phyloP scores from a whole-genome alignment of 1,139 yeast genomes.

The Hansenula sp. region DNA sequence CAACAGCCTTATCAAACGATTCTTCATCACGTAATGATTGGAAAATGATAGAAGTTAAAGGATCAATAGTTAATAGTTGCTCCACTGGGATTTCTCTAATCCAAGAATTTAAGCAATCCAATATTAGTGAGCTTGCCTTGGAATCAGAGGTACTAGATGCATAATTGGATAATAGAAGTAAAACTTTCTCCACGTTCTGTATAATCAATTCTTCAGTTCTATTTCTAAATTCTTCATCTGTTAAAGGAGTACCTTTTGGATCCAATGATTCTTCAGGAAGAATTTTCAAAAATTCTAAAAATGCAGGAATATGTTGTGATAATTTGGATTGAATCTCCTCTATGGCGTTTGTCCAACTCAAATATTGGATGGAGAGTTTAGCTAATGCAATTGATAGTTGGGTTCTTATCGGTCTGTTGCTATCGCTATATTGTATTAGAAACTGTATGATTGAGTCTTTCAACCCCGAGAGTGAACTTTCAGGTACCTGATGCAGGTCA shows the following conservation, averaged over 20 bases:
- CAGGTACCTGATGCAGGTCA: constrained; percentile 75
- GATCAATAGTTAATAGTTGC: constrained; percentile 54
- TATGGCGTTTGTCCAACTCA: constrained; percentile 69
- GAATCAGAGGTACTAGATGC: constrained; percentile 31
- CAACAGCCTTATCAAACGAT: constrained; percentile 83
- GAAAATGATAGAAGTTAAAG: constrained; percentile 65
- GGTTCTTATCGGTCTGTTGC: constrained; percentile 56
- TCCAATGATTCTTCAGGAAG: constrained; percentile 90
- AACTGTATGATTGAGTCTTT: constrained; percentile 60
- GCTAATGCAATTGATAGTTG: constrained; percentile 81
- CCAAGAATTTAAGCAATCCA: constrained; percentile 87
- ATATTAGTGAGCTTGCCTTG: constrained; percentile 37
- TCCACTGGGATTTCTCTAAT: constrained; percentile 77
- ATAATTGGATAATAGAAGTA: constrained; percentile 53
- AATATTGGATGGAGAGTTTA: constrained; percentile 72
- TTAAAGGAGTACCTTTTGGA: constrained; percentile 69
- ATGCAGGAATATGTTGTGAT: constrained; percentile 36
- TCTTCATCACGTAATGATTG: constrained; percentile 59
- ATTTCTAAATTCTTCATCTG: constrained; percentile 72
- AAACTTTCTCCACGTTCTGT: constrained; percentile 64
- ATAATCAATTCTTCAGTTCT: constrained; percentile 63
- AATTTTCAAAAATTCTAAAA: constrained; percentile 77
- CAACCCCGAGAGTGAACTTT: constrained; percentile 44
- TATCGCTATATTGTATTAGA: constrained; percentile 42
- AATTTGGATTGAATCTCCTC: constrained; percentile 58